A percentile compares a stretch with the other conserved stretches of the same genome.
phyloP scores from a whole-genome alignment of 164 flowering plant species.

The Chloranthus sessilifolius region DNA sequence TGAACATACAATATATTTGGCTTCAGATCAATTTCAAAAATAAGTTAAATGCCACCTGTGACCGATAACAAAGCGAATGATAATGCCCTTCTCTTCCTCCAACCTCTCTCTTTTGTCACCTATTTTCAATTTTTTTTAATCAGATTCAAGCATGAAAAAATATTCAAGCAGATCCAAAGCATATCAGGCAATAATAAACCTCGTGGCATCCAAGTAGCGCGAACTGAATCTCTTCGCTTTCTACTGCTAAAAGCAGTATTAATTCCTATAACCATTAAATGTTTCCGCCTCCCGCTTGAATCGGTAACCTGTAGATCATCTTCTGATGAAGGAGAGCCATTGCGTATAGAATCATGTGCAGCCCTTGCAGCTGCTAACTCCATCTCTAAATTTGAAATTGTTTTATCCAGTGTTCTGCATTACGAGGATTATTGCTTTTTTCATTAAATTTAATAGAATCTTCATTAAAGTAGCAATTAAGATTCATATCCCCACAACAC shows the following conservation, averaged over 20 bases:
- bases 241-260: conserved; percentile 81
- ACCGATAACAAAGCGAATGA: conserved; percentile 84
- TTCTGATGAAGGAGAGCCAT: conserved; percentile 30
- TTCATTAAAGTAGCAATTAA: background rate
- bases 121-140: conserved; percentile 13
- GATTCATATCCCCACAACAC: background rate
- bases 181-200: conserved; percentile 41
- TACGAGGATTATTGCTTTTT: no score
- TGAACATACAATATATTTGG: background rate
- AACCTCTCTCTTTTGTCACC: conserved; percentile 68
- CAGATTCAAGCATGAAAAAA: conserved; percentile 8
- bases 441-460: background rate
- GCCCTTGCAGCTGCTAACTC: conserved; percentile 55
- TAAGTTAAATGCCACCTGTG: conserved; percentile 48
- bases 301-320: conserved; percentile 20
- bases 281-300: conserved; percentile 38
- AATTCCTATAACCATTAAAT: conserved; percentile 73
- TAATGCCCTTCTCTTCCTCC: conserved; percentile 81
- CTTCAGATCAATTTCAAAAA: conserved; percentile 5
- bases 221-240: conserved; percentile 78
- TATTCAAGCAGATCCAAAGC: background rate
- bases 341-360: conserved; percentile 39
- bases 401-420: conserved; percentile 54
- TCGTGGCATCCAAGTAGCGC: conserved; percentile 87
- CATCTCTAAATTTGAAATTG: conserved; percentile 53